Conservation (phyloP, 208 protist genomes). For the Wallacemonas sp. region DNA sequence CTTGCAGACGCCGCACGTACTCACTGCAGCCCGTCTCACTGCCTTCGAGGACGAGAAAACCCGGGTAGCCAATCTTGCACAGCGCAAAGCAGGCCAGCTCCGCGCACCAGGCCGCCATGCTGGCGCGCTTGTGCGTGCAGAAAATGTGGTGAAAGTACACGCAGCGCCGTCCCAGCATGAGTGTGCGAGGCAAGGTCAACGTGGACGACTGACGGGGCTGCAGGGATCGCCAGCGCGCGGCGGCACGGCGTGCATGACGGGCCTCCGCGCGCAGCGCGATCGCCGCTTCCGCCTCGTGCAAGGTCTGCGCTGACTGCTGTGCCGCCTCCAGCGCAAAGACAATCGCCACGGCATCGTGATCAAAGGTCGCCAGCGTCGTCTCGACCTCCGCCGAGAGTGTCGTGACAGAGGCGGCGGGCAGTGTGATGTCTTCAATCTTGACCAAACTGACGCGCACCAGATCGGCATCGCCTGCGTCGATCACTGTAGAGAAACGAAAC, state of each 20-base stretch:
- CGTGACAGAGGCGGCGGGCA: background rate
- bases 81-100: constrained; percentile 1
- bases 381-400: background rate
- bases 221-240: background rate
- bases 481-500: too few species aligned
- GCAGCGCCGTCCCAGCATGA: constrained; percentile 7
- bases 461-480: too few species aligned
- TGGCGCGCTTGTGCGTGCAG: constrained; percentile 9
- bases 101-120: constrained; percentile 2
- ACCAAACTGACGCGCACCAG: background rate
- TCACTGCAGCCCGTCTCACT: constrained; percentile 6
- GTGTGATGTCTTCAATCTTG: constrained; percentile 1
- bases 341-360: constrained; percentile 1
- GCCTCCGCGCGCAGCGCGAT: background rate
- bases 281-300: constrained; percentile 9
- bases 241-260: background rate
- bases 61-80: constrained; percentile 19
- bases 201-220: background rate
- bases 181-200: background rate
- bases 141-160: constrained; percentile 21
- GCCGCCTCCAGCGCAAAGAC: constrained; percentile 8
- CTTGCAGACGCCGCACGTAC: constrained; percentile 17
- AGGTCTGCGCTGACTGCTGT: background rate
- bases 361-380: constrained; percentile 4
- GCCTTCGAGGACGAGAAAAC: constrained; percentile 4